Conservation (phyloP, 2,329 filamentous ascomycete species). For the Ophiostoma perfectum region DNA sequence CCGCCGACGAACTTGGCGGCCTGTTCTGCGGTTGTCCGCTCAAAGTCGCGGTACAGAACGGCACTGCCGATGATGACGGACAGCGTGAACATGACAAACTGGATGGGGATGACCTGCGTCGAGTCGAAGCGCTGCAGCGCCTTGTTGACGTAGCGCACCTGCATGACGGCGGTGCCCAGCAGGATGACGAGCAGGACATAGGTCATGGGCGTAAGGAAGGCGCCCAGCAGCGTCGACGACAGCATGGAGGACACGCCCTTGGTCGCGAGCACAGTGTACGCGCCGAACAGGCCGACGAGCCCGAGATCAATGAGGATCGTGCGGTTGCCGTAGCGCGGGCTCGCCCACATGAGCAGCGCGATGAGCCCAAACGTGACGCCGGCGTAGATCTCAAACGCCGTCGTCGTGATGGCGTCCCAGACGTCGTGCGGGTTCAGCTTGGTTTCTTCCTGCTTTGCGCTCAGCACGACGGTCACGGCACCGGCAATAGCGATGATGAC, state of each 20-base stretch:
- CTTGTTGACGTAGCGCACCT: conserved; percentile 93
- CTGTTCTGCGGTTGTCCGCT: conserved; percentile 67
- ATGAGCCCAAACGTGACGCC: conserved; percentile 71
- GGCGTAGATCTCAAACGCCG: conserved; percentile 88
- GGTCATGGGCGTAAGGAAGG: conserved; percentile 85
- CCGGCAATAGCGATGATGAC: conserved; percentile 82
- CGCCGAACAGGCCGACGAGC: conserved; percentile 87
- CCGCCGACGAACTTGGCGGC: conserved; percentile 83
- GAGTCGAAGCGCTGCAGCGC: conserved; percentile 88
- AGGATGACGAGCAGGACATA: conserved; percentile 79
- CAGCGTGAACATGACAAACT: conserved; percentile 94
- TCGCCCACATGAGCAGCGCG: conserved; percentile 70
- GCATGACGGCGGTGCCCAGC: conserved; percentile 81
- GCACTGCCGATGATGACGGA: conserved; percentile 94
- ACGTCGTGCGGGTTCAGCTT: conserved; percentile 89
- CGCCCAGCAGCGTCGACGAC: conserved; percentile 81
- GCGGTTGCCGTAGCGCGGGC: conserved; percentile 73
- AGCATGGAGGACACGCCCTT: conserved; percentile 95
- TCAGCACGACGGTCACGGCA: conserved; percentile 87
- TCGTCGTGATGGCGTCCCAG: conserved; percentile 78
- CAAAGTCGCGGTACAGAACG: conserved; percentile 89
- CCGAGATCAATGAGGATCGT: conserved; percentile 90
- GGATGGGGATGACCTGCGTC: conserved; percentile 94
- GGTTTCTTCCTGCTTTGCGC: conserved; percentile 80
- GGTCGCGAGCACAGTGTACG: conserved; percentile 93